Conservation (phyloP, 2,329 filamentous ascomycete species). For the Fusarium torulosum region DNA sequence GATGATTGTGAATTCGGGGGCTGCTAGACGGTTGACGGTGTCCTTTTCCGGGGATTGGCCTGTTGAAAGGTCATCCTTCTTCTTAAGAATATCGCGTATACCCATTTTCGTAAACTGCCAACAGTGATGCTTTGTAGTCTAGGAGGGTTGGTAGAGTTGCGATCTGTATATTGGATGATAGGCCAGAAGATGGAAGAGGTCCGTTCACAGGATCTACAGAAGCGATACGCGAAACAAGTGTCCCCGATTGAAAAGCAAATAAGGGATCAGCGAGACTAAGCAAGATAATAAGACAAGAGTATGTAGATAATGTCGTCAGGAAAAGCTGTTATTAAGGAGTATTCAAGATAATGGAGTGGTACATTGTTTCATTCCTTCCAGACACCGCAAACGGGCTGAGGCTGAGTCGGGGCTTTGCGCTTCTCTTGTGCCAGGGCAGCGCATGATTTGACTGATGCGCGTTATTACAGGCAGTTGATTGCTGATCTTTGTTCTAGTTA, state of each 20-base stretch:
- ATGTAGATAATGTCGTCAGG: background rate
- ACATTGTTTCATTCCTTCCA: conserved; percentile 21
- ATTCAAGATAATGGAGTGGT: background rate
- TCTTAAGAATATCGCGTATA: conserved; percentile 66
- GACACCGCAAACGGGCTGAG: conserved; percentile 42
- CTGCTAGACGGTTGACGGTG: conserved; percentile 53
- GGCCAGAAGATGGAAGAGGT: conserved; percentile 13
- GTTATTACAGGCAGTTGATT: background rate
- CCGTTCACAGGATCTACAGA: conserved; percentile 32
- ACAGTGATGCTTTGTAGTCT: conserved; percentile 2
- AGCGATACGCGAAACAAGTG: conserved; percentile 26
- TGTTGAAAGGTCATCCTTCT: conserved; percentile 62
- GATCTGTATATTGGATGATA: conserved; percentile 15
- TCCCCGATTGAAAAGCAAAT: conserved; percentile 5
- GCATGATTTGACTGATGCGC: background rate
- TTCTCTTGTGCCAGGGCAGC: conserved; percentile 12
- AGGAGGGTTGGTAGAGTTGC: conserved; percentile 2
- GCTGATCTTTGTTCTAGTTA: conserved; percentile 14
- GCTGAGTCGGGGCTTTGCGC: conserved; percentile 47
- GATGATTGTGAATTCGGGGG: conserved; percentile 83
- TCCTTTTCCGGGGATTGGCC: conserved; percentile 53
- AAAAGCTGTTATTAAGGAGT: conserved; percentile 3
- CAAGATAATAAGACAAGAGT: background rate
- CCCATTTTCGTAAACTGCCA: conserved; percentile 56
- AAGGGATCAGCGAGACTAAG: background rate